These are phyloP conservation scores for Paramecium caudatum DNA, from an alignment of 73 alveolate species.

Conservation along the genomic window DNA sequence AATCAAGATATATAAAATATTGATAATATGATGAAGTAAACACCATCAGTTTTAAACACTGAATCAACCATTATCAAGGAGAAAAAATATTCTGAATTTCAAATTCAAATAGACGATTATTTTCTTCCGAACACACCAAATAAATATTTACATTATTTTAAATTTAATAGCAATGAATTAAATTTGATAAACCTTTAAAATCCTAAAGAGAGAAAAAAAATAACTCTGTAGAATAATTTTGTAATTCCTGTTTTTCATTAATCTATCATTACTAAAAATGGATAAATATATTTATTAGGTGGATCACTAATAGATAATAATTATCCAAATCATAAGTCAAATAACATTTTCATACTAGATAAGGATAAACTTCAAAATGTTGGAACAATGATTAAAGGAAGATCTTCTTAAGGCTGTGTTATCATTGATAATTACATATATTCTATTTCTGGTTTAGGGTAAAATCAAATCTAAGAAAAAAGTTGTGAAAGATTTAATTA, in stretches of 20 bases:
- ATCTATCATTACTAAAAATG: neutral
- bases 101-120: neutral
- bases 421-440: constrained; percentile 52
- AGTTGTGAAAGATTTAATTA: constrained; percentile 48
- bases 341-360: neutral
- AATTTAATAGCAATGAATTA: constrained; percentile 36
- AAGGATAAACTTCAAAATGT: neutral
- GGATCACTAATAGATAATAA: neutral
- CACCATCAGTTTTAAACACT: too few species aligned
- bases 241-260: constrained; percentile 13
- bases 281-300: constrained; percentile 2
- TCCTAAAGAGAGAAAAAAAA: neutral
- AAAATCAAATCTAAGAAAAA: neutral
- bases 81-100: neutral
- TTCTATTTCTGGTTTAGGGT: neutral
- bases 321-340: constrained; percentile 42
- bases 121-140: neutral
- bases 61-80: neutral
- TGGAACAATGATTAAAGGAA: neutral
- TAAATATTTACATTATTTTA: constrained; percentile 48
- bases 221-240: neutral
- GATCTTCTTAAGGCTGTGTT: constrained; percentile 49
- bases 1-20: too few species aligned
- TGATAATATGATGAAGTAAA: too few species aligned
- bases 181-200: neutral